Conservation (phyloP, 1,284 basidiomycete genomes). For the Mrakiaceae sp. region DNA sequence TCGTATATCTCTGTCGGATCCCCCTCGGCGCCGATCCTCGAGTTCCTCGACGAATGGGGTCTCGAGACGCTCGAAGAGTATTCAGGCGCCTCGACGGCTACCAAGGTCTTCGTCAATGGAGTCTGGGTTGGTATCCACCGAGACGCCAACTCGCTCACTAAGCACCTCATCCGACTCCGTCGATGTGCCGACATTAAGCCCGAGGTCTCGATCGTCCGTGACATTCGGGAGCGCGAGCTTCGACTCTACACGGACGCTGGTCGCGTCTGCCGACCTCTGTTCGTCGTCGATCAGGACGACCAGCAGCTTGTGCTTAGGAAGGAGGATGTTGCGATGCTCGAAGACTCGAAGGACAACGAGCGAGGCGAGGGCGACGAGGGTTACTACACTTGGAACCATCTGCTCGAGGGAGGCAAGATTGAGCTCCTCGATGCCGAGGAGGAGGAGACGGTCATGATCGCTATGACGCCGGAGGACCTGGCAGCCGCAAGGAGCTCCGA, state of each 20-base stretch:
- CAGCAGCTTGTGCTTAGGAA: conserved; percentile 67
- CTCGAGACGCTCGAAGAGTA: conserved; percentile 86
- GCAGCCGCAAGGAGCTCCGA: conserved; percentile 60
- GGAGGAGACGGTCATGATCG: conserved; percentile 98
- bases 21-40: conserved; percentile 89
- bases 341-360: conserved; percentile 38
- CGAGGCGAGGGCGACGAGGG: conserved; percentile 40
- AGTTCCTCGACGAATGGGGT: conserved; percentile 98
- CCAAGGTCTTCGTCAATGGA: conserved; percentile 98
- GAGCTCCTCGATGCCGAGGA: conserved; percentile 97
- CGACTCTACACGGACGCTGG: conserved; percentile 94
- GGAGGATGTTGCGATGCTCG: conserved; percentile 56
- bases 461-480: conserved; percentile 93
- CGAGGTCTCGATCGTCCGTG: conserved; percentile 92
- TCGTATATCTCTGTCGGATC: conserved; percentile 96
- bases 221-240: conserved; percentile 91
- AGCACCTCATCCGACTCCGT: conserved; percentile 83
- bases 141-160: conserved; percentile 81
- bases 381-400: conserved; percentile 68
- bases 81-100: conserved; percentile 68
- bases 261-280: conserved; percentile 88
- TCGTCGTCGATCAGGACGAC: conserved; percentile 82
- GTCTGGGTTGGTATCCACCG: conserved; percentile 99
- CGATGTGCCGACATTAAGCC: conserved; percentile 91
- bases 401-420: conserved; percentile 79